phyloP scores from a whole-genome alignment of 73 alveolate genomes.

The Symbiodinium pilosum region DNA sequence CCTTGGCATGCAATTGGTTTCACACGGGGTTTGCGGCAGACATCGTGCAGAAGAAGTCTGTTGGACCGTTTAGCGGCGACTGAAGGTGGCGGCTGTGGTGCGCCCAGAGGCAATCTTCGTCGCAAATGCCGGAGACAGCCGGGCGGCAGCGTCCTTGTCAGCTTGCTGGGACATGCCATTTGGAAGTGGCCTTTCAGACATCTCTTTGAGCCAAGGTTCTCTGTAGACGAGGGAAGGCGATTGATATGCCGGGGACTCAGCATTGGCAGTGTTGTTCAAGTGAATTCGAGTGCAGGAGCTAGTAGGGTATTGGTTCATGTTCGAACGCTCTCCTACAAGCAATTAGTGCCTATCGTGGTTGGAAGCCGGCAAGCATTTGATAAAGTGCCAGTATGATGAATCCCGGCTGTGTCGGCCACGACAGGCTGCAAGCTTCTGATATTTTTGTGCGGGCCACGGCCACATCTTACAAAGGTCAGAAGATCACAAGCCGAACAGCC shows the following conservation, averaged over 20 bases:
- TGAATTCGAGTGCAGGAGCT: background rate
- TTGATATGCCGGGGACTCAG: constrained; percentile 33
- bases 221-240: constrained; percentile 85
- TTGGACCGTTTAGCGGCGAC: no score
- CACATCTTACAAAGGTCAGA: constrained; percentile 50
- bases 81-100: constrained; percentile 69
- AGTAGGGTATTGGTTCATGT: no score
- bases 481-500: constrained; percentile 78
- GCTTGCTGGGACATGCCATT: background rate
- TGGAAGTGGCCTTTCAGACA: background rate
- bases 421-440: no score
- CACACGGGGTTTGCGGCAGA: background rate
- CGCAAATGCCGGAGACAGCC: constrained; percentile 92
- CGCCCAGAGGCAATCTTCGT: constrained; percentile 49
- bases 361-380: no score
- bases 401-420: background rate
- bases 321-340: no score
- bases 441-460: no score
- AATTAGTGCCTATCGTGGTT: no score
- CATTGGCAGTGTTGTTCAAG: background rate
- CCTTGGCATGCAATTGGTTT: background rate
- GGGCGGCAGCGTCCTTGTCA: constrained; percentile 34
- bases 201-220: constrained; percentile 22
- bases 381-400: no score
- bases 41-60: no score